Conservation (phyloP, 352 stramenopile genomes). For the Thraustochytrium sp. region DNA sequence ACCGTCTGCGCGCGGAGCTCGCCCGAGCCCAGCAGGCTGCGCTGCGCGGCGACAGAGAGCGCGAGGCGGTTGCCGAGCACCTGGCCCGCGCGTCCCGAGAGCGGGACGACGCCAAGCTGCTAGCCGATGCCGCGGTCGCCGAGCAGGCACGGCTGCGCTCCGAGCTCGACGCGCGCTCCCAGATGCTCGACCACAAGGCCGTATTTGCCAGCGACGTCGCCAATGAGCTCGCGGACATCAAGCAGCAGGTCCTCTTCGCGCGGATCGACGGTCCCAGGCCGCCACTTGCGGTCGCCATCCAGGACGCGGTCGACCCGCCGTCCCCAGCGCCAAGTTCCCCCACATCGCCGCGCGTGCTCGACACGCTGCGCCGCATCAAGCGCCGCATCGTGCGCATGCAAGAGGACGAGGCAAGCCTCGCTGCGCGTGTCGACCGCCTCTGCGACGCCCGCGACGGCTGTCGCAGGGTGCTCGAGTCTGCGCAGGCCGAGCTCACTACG, state of each 20-base stretch:
- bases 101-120: neutral
- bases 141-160: neutral
- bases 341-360: neutral
- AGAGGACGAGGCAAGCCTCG: neutral
- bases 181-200: slow-evolving; percentile 20
- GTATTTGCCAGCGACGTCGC: neutral
- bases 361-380: neutral
- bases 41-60: neutral
- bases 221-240: neutral
- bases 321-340: neutral
- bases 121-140: neutral
- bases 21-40: neutral
- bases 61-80: neutral
- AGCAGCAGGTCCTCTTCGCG: neutral
- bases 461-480: neutral
- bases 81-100: neutral
- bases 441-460: neutral
- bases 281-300: too few species aligned
- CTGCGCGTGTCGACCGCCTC: neutral
- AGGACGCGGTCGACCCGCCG: neutral
- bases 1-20: neutral
- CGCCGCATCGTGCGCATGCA: neutral
- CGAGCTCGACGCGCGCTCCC: neutral
- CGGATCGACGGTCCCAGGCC: slow-evolving; percentile 5
- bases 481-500: neutral